Conservation (phyloP, 2,329 filamentous ascomycete genomes). For the Colletotrichum falcatum region DNA sequence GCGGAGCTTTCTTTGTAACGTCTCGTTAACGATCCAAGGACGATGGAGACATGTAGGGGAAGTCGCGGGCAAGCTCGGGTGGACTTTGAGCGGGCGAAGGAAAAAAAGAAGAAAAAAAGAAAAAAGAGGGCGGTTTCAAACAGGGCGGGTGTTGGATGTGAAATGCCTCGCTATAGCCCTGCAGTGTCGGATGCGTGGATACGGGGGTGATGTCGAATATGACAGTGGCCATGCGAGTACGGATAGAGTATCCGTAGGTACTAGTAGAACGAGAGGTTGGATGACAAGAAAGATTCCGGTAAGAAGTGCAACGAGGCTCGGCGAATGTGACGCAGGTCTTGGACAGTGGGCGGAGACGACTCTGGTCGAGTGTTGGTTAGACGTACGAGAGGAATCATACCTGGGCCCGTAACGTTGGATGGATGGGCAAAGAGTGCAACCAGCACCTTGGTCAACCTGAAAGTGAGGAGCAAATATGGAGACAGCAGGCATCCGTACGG, state of each 20-base stretch:
- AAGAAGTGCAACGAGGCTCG: slow-evolving; percentile 26
- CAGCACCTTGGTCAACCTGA: not conserved
- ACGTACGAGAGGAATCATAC: slow-evolving; percentile 1
- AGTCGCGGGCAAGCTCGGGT: slow-evolving; percentile 20
- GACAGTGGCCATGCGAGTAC: slow-evolving; percentile 4
- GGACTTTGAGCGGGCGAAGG: slow-evolving; percentile 25
- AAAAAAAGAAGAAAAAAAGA: no score
- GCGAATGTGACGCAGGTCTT: slow-evolving; percentile 18
- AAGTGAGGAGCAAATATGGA: slow-evolving; percentile 1
- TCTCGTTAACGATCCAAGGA: slow-evolving; percentile 16
- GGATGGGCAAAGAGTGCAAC: not conserved
- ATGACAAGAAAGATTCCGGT: slow-evolving; percentile 39
- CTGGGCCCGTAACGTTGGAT: not conserved
- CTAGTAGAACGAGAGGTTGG: slow-evolving; percentile 11
- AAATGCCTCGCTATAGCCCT: slow-evolving; percentile 12
- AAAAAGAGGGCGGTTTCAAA: not conserved
- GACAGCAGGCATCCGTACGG: not conserved
- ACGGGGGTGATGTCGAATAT: slow-evolving; percentile 13
- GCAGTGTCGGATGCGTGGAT: slow-evolving; percentile 4
- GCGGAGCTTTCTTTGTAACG: slow-evolving; percentile 19
- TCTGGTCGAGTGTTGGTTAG: not conserved
- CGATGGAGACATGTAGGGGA: not conserved
- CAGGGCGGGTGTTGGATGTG: not conserved
- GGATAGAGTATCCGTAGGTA: no score
- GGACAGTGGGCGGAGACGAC: not conserved